Percentiles rank a stretch among this genome's conserved stretches.
Evolutionary conservation across 257 asterid species (phyloP).

Genomic region (Primulina tabacum): DNA sequence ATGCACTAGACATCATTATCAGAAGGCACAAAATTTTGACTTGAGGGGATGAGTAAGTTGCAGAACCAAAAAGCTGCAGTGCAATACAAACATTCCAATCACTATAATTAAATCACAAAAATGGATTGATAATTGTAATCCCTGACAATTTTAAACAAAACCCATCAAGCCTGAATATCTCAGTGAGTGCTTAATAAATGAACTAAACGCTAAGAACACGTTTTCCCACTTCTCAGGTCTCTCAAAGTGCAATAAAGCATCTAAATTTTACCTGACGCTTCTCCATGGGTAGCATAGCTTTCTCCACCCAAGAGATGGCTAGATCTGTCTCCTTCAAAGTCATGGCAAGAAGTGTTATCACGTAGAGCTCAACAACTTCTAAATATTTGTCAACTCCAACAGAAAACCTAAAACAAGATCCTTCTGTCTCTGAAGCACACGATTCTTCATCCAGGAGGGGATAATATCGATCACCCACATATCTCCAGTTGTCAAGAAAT

Average conservation of each 20-base stretch:
- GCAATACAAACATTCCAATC: neutral
- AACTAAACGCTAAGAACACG: neutral
- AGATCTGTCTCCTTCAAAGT: slow-evolving; percentile 45
- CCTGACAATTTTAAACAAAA: neutral
- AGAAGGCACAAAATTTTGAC: neutral
- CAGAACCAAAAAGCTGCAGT: neutral
- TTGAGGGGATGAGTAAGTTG: neutral
- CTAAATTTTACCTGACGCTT: slow-evolving; percentile 62
- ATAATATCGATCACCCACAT: slow-evolving; percentile 42
- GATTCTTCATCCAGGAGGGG: slow-evolving; percentile 31
- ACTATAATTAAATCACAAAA: neutral
- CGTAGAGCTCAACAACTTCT: slow-evolving; percentile 76
- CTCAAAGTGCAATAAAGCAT: slow-evolving; percentile 10
- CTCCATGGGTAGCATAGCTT: slow-evolving; percentile 61
- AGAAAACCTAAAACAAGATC: slow-evolving; percentile 33
- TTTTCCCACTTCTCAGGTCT: slow-evolving; percentile 14
- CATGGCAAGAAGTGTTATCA: slow-evolving; percentile 51
- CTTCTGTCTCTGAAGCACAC: slow-evolving; percentile 28
- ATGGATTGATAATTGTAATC: neutral
- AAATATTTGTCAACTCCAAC: slow-evolving; percentile 56
- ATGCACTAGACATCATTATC: too few relatives aligned
- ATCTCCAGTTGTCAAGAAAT: slow-evolving; percentile 61
- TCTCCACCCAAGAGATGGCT: slow-evolving; percentile 84
- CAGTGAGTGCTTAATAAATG: neutral
- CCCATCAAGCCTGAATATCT: neutral